Evolutionary conservation across 441 rosid genomes (phyloP), one percentile per base, ranked within the genome.

Genomic region (Erodium chrysanthum): DNA sequence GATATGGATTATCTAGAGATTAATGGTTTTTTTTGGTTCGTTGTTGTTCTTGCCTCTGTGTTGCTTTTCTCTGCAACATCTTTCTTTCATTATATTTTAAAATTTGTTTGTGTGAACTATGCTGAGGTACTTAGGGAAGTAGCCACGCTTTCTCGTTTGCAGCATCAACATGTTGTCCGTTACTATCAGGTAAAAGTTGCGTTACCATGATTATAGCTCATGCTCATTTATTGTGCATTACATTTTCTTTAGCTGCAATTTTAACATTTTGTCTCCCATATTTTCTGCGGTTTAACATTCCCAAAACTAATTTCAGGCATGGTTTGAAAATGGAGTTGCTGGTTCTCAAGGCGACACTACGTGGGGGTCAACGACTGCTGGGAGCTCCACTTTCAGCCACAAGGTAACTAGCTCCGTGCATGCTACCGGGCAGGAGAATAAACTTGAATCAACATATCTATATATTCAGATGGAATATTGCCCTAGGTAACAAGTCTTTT

Each of bases 381-480:
- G 88, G 68, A 91, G 92, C 80, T 83, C 91, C 70, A 72, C 84
- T 22, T 77, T 86, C 75, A 83, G 92, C 75, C 72, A 73, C 67
- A 76, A 66, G 40, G 91, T 86, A 68, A 83, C 84, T 52, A 83
- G 76, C 77, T 82, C 85, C 22, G 78, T 79, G 60, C 96, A 85
- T 81, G 70, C 75, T 58, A 60, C 71, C 74, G 92, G 83, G 77
- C 89, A 80, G 71, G 96, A 91, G 40, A 80, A 75, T 79, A 85
- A 84, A 70, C 77, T 86, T 73, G 99, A 87, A 67, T 87, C 96
- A 20, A 88, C 96, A 9, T 91, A 85, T 83, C 80, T 94, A 25
- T 94, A 91, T 76, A 94, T 94, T 79, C 99, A 94, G 77, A 94
- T 94, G 99, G 99, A 94, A 73, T 91, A 78, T 46, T 94, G 99